A percentile compares a stretch with the other conserved stretches of the same genome.
Conservation (phyloP, 176 grass and related monocot species). For the Elymus sibiricus region DNA sequence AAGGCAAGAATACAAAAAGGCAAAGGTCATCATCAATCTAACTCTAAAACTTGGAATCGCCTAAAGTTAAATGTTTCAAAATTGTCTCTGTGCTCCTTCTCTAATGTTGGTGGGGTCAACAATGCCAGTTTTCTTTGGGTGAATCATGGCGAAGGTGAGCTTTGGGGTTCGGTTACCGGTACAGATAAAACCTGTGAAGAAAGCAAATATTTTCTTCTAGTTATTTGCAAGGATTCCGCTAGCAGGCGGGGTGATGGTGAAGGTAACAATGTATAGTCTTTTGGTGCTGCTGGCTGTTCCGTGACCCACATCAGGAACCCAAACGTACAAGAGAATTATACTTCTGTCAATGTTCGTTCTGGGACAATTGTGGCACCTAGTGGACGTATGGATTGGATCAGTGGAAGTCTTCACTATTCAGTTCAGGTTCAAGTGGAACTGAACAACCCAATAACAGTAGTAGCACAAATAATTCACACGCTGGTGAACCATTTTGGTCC, state of each 20-base stretch:
- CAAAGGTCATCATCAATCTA: no score
- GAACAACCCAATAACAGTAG: slow-evolving; percentile 38
- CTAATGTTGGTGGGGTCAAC: slow-evolving; percentile 71
- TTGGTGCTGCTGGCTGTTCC: slow-evolving; percentile 64
- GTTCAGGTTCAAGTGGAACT: slow-evolving; percentile 45
- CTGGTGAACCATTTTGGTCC: slow-evolving; percentile 34
- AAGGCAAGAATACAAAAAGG: no score
- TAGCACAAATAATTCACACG: slow-evolving; percentile 30
- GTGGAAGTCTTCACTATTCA: slow-evolving; percentile 54
- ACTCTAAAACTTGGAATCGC: slow-evolving; percentile 64
- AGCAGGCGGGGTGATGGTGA: slow-evolving; percentile 80
- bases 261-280: slow-evolving; percentile 79
- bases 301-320: slow-evolving; percentile 77
- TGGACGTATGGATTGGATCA: slow-evolving; percentile 96
- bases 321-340: slow-evolving; percentile 63
- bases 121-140: slow-evolving; percentile 63
- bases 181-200: slow-evolving; percentile 36
- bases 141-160: slow-evolving; percentile 80
- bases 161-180: slow-evolving; percentile 61
- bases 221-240: slow-evolving; percentile 66
- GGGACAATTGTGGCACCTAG: slow-evolving; percentile 87
- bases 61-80: slow-evolving; percentile 69
- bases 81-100: slow-evolving; percentile 65
- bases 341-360: slow-evolving; percentile 61
- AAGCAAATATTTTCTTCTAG: slow-evolving; percentile 65